Evolutionary conservation across 1,139 yeast species (phyloP), one percentile per base, ranked within the genome.

Genomic region (Candida sanyaensis): DNA sequence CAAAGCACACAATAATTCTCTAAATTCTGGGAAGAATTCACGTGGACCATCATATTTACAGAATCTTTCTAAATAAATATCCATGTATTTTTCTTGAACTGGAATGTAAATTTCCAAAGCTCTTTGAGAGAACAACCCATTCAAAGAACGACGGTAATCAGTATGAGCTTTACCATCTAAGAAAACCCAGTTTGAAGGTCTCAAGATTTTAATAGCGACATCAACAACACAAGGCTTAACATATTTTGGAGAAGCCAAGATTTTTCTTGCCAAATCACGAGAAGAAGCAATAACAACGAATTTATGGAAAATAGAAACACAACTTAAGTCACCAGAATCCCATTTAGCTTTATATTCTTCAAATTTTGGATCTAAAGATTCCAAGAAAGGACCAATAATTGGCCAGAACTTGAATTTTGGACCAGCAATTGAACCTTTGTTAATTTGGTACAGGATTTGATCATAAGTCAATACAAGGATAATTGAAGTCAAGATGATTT

Each of bases 201-300:
- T 83, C 62, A 93, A 76, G 58, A 93, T 89, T 72, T 92, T 93
- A 56, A 84, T 77, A 21, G 98, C 99, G 47, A 91, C 98, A 64
- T 93, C 99, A 55, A 93, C 99, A 52, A 93, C 96, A 75, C 99
- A 93, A 6, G 99, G 99, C 67, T 91, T 91, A 51, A 90, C 97
- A 63, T 78, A 93, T 50, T 82, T 78, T 32, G 97, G 96, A 28
- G 96, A 84, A 60, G 83, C 85, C 59, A 93, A 78, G 52, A 91
- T 85, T 63, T 93, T 93, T 68, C 98, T 83, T 26, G 97, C 88
- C 56, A 93, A 77, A 58, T 92, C 98, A 62, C 97, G 83, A 36
- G 88, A 79, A 7, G 96, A 85, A 9, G 97, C 98, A 69, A 93
- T 91, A 49, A 93, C 96, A 43, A 93, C 99, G 64, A 93, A 93